Conservation (phyloP, 805 yeast species). For the Candida tibetensis region DNA sequence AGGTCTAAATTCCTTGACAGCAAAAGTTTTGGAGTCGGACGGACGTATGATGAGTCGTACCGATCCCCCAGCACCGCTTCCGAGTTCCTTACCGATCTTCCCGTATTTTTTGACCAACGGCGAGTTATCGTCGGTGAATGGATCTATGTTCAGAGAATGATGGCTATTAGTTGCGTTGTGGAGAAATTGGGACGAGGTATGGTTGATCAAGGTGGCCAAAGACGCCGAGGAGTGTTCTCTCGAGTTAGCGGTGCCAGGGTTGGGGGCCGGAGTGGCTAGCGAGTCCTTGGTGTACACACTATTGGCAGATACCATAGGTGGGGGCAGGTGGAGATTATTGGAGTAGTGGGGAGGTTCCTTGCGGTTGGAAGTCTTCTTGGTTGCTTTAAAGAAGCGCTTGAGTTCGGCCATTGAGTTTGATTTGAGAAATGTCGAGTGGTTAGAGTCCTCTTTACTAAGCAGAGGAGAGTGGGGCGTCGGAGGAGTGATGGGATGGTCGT, state of each 20-base stretch:
- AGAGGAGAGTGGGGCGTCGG: constrained; percentile 1
- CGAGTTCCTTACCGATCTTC: constrained; percentile 68
- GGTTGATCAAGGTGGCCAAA: constrained; percentile 35
- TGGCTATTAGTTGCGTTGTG: constrained; percentile 31
- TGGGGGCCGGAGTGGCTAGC: constrained; percentile 1
- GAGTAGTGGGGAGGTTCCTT: constrained; percentile 13
- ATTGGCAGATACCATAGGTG: constrained; percentile 21
- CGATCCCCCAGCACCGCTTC: constrained; percentile 87
- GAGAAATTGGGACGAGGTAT: constrained; percentile 35
- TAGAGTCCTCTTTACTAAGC: constrained; percentile 13
- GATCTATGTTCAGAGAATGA: constrained; percentile 26
- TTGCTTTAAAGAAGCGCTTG: constrained; percentile 69
- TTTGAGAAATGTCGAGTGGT: constrained; percentile 33
- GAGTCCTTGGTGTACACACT: constrained; percentile 1
- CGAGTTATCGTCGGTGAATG: constrained; percentile 33
- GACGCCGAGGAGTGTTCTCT: constrained; percentile 37
- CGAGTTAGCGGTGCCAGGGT: constrained; percentile 6
- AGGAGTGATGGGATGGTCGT: constrained; percentile 5
- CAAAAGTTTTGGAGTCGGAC: constrained; percentile 68
- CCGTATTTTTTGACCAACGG: constrained; percentile 57
- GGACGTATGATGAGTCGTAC: constrained; percentile 71
- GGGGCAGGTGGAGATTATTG: constrained; percentile 30
- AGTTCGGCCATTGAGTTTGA: constrained; percentile 64
- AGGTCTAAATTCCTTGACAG: constrained; percentile 79
- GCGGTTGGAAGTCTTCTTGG: constrained; percentile 28